A percentile compares a stretch with the other conserved stretches of the same genome.
Conservation (phyloP, 768 basidiomycete genomes). For the Mycena amicta region DNA sequence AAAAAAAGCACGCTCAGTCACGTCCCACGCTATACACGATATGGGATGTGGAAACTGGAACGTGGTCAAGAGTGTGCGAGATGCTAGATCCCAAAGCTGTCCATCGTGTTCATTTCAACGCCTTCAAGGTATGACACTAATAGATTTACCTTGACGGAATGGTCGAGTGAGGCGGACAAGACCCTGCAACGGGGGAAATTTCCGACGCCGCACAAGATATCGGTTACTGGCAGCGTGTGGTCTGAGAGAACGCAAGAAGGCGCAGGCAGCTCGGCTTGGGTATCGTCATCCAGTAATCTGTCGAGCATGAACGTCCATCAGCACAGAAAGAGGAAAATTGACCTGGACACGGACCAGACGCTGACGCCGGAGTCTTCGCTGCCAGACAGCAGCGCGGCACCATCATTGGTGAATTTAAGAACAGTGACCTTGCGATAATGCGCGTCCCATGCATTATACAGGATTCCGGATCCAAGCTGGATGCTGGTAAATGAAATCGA, state of each 20-base stretch:
- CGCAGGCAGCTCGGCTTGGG: constrained; percentile 73
- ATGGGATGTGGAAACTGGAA: constrained; percentile 86
- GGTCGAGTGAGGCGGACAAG: constrained; percentile 83
- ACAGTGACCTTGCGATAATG: constrained; percentile 91
- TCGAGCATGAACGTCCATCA: constrained; percentile 14
- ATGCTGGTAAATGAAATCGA: constrained; percentile 5
- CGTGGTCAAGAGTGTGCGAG: constrained; percentile 77
- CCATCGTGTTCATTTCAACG: constrained; percentile 17
- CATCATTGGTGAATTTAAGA: constrained; percentile 82
- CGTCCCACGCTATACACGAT: constrained; percentile 70
- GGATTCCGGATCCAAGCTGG: constrained; percentile 90
- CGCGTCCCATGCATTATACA: constrained; percentile 91
- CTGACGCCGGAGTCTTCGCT: constrained; percentile 89
- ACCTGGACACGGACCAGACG: constrained; percentile 92
- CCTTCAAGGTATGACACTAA: too few relatives aligned
- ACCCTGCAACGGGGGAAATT: constrained; percentile 75
- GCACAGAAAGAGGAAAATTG: constrained; percentile 31
- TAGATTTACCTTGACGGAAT: constrained; percentile 81
- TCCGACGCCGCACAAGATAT: constrained; percentile 80
- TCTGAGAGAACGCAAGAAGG: constrained; percentile 84
- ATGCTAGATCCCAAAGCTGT: constrained; percentile 81
- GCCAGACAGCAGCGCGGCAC: constrained; percentile 77
- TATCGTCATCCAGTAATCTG: constrained; percentile 76
- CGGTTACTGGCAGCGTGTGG: constrained; percentile 89
- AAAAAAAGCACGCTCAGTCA: constrained; percentile 88